Evolutionary conservation across 768 basidiomycete species (phyloP), one percentile per base, ranked within the genome.

Genomic region (Coprinopsis marcescibilis): DNA sequence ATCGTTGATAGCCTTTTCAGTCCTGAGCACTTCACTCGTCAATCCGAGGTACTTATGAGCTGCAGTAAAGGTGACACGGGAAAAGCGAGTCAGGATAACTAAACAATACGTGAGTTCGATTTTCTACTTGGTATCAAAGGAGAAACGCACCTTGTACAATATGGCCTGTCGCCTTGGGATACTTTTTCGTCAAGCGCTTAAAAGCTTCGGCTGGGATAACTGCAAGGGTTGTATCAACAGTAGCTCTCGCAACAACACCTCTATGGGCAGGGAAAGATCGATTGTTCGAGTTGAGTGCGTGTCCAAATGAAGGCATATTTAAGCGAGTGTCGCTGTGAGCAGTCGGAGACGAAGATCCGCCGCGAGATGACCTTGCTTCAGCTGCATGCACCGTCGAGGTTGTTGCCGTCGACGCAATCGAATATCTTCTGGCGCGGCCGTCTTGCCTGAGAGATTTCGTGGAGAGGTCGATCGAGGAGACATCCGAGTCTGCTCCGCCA

Each of bases 181-280:
- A 96, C 61, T 95, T 93, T 66, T 94, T 90, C 2, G 95, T 97
- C 32, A 99, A 69, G 41, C 93, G 75, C 46, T 86, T 75, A 67
- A 99, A 99, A 3, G 95, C 96, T 62, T 97, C 93, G 2, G 96
- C 95, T 20, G 96, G 96, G 46, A 99, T 98, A 8, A 99, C 95
- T n/a, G 95, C 96, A 15, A 99, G 70, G 1, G 96, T 98, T 3
- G 89, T 89, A 57, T 99, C 96, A 45, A 89, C 87, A 3, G 85
- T 85, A 5, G 96, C 96, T 29, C 95, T 76, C n/a, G 93, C 94
- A 17, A 98, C 81, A 3, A 87, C 81, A 3, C 87, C 87, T 56
- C 81, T 77, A 56, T 80, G 78, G 35, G 72, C 57, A 37, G 71
- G 68, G 13, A 65, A 57, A 6, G 65, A 60, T n/a, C 56, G 55